Conservation (phyloP, 805 yeast species). For the Ogataea haglerorum region DNA sequence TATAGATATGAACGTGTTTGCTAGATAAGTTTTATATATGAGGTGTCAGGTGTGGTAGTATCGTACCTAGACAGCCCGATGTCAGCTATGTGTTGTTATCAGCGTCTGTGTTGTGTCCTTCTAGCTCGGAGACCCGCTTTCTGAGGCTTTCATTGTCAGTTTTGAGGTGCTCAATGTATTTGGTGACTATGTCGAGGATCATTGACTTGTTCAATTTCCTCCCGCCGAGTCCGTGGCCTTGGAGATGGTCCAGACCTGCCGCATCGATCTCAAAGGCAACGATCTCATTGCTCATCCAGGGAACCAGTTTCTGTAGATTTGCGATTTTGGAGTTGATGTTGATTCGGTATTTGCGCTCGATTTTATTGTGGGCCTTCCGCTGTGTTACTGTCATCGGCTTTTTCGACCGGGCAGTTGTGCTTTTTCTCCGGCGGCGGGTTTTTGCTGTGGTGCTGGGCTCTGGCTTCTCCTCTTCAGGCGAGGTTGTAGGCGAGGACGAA, state of each 20-base stretch:
- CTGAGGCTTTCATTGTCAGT: constrained; percentile 39
- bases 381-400: constrained; percentile 39
- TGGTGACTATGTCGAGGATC: constrained; percentile 67
- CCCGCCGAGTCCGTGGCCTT: constrained; percentile 8
- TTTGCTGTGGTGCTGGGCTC: constrained; percentile 1
- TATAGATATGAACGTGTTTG: background rate
- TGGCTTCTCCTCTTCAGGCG: constrained; percentile 13
- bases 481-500: constrained; percentile 11
- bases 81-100: background rate
- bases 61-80: background rate
- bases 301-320: constrained; percentile 61
- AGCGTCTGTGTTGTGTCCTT: background rate
- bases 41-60: background rate
- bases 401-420: constrained; percentile 15
- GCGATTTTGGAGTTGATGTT: constrained; percentile 72
- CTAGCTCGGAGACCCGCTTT: constrained; percentile 14
- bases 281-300: constrained; percentile 61
- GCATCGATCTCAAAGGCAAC: constrained; percentile 60
- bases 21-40: background rate
- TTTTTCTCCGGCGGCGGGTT: constrained; percentile 8
- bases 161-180: constrained; percentile 53
- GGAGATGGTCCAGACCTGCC: constrained; percentile 7
- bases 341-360: constrained; percentile 67
- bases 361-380: constrained; percentile 69
- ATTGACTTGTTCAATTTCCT: constrained; percentile 60